Evolutionary conservation across 2,329 filamentous ascomycete species (phyloP), one percentile per base, ranked within the genome.

Genomic region (Xylariaceae sp.): DNA sequence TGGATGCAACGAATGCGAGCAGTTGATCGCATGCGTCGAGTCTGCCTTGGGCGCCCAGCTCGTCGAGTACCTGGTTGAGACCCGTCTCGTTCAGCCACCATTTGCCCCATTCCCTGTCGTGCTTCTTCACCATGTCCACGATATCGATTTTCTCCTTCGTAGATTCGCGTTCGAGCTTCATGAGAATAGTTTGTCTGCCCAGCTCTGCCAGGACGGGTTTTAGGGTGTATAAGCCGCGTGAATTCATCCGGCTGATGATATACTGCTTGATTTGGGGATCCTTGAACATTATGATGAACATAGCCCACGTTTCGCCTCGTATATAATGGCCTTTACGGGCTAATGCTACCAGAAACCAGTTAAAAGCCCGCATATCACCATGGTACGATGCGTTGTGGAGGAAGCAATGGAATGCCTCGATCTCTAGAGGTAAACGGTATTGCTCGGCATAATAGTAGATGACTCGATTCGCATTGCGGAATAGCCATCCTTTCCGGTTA

Each of bases 231-330:
- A 72, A 58, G 4, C 66, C 64, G 34, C 64, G 66, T 15, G 44
- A 51, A 39, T 34, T 59, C 65, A 72, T 66, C 50, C 47, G 80
- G 59, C 71, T 72, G 53, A 79, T 74, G 63, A 85, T 78, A 57
- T 82, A 78, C 10, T 74, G 70, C 54, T 78, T 70, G 51, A 70
- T 62, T 45, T 74, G 64, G 56, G 77, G 68, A 69, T 75, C 60
- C 66, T 72, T 63, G 57, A 80, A 67, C 73, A 79, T 78, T 59
- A 76, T 72, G 34, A 72, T 49, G 35, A 73, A 68, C 2, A 66
- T 65, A 9, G 60, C 49, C 71, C 71, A 73, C 13, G 65, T 61
- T 55, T 58, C 64, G 18, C 58, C 63, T 42, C 69, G 63, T 1
- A 67, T 57, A 10, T 61, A 61, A 18, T 61, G 64, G 15, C 67